A percentile compares a stretch with the other conserved stretches of the same genome.
phyloP scores from a whole-genome alignment of 148 eudicot species.

The Cornus suecica region DNA sequence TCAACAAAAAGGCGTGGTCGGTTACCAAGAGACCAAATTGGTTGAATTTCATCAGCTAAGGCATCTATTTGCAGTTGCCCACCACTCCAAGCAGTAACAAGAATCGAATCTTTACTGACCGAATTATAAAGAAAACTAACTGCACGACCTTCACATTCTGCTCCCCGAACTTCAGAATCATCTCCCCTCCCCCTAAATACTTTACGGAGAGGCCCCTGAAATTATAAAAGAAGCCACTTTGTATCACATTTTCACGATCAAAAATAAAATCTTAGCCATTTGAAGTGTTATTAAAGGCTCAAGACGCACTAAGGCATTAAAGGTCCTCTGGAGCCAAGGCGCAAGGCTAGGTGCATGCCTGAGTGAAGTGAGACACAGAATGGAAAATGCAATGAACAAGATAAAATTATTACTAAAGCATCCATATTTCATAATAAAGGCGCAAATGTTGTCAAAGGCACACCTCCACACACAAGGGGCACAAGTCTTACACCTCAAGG shows the following conservation, averaged over 20 bases:
- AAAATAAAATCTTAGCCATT: neutral
- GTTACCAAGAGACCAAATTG: conserved; percentile 66
- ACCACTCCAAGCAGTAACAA: conserved; percentile 86
- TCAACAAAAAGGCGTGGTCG: conserved; percentile 74
- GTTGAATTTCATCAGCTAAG: conserved; percentile 91
- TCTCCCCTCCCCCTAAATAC: conserved; percentile 47
- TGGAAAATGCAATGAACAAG: too few species aligned
- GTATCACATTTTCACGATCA: neutral
- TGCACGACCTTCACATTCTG: conserved; percentile 71
- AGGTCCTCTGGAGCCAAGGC: too few species aligned
- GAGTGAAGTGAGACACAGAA: too few species aligned
- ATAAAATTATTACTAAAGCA: too few species aligned
- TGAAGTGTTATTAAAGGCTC: too few species aligned
- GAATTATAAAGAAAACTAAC: conserved; percentile 73
- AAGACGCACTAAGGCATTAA: too few species aligned
- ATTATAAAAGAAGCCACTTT: conserved; percentile 6
- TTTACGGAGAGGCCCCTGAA: conserved; percentile 86
- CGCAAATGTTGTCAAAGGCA: too few species aligned
- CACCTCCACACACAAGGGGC: too few species aligned
- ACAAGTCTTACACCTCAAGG: too few species aligned
- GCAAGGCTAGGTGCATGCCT: too few species aligned
- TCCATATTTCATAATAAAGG: too few species aligned
- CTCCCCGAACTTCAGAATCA: conserved; percentile 36
- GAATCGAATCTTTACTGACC: conserved; percentile 80
- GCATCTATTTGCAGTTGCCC: conserved; percentile 96